These are phyloP conservation scores for Russula emetica DNA, from an alignment of 768 basidiomycete species.

Conservation along the genomic window DNA sequence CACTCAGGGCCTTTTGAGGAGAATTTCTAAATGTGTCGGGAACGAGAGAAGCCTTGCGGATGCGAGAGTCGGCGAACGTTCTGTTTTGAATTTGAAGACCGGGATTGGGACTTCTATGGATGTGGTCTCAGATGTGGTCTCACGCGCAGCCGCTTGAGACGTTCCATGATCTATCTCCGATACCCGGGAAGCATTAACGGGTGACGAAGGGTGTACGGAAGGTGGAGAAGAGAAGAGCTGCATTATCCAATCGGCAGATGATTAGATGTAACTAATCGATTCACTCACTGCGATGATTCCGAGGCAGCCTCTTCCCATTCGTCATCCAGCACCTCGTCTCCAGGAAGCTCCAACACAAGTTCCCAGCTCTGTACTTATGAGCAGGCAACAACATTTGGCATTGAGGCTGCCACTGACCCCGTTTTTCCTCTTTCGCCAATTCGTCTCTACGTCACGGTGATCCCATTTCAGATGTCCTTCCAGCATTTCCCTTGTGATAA, in stretches of 20 bases:
- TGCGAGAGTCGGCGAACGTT: neutral
- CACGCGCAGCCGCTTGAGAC: neutral
- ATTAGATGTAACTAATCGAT: neutral
- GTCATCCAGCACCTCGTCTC: neutral
- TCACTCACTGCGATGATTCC: slow-evolving; percentile 8
- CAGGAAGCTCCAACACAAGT: slow-evolving; percentile 13
- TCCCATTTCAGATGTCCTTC: slow-evolving; percentile 47
- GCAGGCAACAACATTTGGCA: neutral
- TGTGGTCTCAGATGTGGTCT: no score
- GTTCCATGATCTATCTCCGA: neutral
- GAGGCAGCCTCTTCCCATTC: slow-evolving; percentile 6
- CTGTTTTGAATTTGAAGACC: slow-evolving; percentile 1
- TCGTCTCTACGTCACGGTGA: slow-evolving; percentile 40
- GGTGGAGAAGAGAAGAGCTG: slow-evolving; percentile 2
- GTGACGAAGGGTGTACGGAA: slow-evolving; percentile 5
- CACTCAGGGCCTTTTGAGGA: neutral
- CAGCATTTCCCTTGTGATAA: slow-evolving; percentile 44
- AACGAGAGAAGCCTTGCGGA: slow-evolving; percentile 4
- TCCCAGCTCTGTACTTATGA: slow-evolving; percentile 11
- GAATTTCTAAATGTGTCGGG: neutral
- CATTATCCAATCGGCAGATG: neutral
- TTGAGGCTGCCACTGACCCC: slow-evolving; percentile 25
- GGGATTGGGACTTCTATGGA: neutral
- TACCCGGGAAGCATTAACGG: neutral
- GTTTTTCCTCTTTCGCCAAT: slow-evolving; percentile 36